Evolutionary conservation across 768 basidiomycete species (phyloP).

Genomic region (Podaxis rugospora): DNA sequence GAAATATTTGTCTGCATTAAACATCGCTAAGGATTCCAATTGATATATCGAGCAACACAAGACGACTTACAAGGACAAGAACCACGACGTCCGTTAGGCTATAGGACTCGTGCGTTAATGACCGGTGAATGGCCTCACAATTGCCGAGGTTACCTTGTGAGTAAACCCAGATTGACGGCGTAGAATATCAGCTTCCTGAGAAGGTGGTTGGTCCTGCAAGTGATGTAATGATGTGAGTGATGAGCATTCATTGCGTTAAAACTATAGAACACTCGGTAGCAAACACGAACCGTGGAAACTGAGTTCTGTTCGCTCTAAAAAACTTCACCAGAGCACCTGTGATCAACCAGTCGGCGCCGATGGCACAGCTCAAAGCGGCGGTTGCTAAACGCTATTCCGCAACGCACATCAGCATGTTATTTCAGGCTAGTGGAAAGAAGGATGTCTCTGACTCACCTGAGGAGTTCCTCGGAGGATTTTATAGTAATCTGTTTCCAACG

Average conservation of each 20-base stretch:
- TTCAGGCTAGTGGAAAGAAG: neutral
- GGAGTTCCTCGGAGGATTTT: neutral
- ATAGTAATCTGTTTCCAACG: neutral
- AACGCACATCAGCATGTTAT: neutral
- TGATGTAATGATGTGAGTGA: neutral
- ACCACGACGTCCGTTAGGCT: slow-evolving; percentile 8
- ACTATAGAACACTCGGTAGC: neutral
- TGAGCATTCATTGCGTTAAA: neutral
- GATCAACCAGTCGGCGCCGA: slow-evolving; percentile 10
- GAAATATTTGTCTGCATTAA: neutral
- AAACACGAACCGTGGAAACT: slow-evolving; percentile 1
- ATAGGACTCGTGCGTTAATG: neutral
- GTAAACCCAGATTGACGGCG: slow-evolving; percentile 4
- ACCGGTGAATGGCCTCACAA: neutral
- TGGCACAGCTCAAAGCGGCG: slow-evolving; percentile 1
- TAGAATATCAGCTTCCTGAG: slow-evolving; percentile 8
- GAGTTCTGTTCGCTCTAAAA: neutral
- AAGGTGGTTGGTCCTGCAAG: neutral
- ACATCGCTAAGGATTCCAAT: neutral
- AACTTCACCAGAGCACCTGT: slow-evolving; percentile 4
- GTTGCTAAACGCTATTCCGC: neutral
- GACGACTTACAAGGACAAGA: neutral
- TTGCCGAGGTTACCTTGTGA: neutral
- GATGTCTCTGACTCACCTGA: neutral
- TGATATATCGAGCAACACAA: neutral